Conservation (phyloP, 1,284 basidiomycete species). For the Mycena citricolor region DNA sequence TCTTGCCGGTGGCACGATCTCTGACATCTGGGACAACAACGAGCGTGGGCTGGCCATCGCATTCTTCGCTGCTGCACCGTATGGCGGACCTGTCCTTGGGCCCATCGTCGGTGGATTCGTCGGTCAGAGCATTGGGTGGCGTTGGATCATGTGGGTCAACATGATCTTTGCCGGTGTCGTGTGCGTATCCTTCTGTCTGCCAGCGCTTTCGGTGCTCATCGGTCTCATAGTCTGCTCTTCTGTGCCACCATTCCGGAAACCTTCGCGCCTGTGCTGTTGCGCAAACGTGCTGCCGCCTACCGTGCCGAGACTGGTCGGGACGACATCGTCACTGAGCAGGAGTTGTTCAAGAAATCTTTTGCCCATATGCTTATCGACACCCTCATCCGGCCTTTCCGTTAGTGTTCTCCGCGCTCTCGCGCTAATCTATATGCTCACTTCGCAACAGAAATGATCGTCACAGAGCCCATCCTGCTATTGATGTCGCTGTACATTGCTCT, state of each 20-base stretch:
- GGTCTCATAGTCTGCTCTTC: constrained; percentile 21
- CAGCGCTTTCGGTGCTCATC: background rate
- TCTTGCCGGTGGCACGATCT: constrained; percentile 38
- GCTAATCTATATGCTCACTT: constrained; percentile 36
- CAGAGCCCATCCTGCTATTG: constrained; percentile 18
- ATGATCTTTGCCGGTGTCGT: constrained; percentile 39
- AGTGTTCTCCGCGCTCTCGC: constrained; percentile 29
- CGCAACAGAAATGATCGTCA: constrained; percentile 25
- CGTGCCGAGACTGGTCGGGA: constrained; percentile 35
- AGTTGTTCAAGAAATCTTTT: constrained; percentile 33
- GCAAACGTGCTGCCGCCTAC: constrained; percentile 39
- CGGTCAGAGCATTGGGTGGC: constrained; percentile 36
- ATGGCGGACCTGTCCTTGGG: constrained; percentile 37
- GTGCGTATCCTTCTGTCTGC: constrained; percentile 10
- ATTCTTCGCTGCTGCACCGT: constrained; percentile 24
- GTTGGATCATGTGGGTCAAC: constrained; percentile 52
- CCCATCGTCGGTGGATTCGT: constrained; percentile 44
- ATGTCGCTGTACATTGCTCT: constrained; percentile 20
- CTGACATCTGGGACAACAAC: constrained; percentile 26
- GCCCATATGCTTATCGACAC: constrained; percentile 28
- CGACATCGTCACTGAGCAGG: constrained; percentile 40
- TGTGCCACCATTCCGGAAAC: constrained; percentile 28
- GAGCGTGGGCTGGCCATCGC: constrained; percentile 25
- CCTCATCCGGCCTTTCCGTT: constrained; percentile 33
- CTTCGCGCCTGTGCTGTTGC: constrained; percentile 49